A percentile compares a stretch with the other conserved stretches of the same genome.
phyloP scores from a whole-genome alignment of 768 basidiomycete genomes.

The Lentinula edodes region DNA sequence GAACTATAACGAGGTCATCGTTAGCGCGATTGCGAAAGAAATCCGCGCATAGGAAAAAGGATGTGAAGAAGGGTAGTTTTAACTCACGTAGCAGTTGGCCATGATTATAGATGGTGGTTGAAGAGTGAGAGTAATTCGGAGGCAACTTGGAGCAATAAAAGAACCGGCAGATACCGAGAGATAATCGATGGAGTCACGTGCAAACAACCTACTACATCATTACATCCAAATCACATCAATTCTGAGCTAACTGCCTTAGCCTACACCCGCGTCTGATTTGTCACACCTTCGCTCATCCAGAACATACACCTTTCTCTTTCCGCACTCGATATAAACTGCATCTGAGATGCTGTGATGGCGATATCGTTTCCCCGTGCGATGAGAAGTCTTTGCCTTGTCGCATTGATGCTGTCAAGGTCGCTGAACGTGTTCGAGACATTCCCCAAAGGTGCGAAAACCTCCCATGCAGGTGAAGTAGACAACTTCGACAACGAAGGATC shows the following conservation, averaged over 20 bases:
- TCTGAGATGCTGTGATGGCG: constrained; percentile 17
- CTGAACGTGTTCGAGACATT: neutral
- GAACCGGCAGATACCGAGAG: neutral
- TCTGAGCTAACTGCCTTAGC: no score
- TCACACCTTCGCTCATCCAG: constrained; percentile 34
- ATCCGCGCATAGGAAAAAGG: neutral
- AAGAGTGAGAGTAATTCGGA: neutral
- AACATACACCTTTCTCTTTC: constrained; percentile 32
- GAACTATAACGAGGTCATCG: constrained; percentile 36
- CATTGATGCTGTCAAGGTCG: neutral
- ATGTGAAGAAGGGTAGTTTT: neutral
- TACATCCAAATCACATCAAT: neutral
- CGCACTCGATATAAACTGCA: constrained; percentile 22
- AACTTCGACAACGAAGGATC: constrained; percentile 19
- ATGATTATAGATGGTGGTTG: constrained; percentile 1
- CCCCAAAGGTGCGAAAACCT: constrained; percentile 11
- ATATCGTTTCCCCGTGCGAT: constrained; percentile 21
- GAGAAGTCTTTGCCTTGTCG: constrained; percentile 14
- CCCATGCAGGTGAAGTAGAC: constrained; percentile 21
- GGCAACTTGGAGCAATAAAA: neutral
- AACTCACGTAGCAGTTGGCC: constrained; percentile 6
- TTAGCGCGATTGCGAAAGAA: neutral
- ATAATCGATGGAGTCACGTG: neutral
- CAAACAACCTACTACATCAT: neutral
- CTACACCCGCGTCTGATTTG: constrained; percentile 20